These are phyloP conservation scores for Prinsepia uniflora DNA, from an alignment of 306 rosid genomes.

Conservation along the genomic window DNA sequence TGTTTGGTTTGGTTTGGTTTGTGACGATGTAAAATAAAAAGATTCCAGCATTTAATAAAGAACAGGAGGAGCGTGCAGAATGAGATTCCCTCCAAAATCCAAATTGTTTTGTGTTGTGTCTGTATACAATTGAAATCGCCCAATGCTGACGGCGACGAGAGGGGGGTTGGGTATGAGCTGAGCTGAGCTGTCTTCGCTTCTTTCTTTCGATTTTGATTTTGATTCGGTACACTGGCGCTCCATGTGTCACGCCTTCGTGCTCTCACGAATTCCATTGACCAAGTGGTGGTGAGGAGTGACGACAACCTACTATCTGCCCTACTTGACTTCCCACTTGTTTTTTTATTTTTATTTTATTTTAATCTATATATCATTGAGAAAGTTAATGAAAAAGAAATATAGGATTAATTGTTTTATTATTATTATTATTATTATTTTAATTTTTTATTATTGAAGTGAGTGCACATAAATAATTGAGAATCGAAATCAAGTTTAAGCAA, in stretches of 20 bases:
- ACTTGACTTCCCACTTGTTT: neutral
- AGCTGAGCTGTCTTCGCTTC: neutral
- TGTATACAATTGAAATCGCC: neutral
- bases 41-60: neutral
- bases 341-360: neutral
- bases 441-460: no score
- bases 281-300: conserved; percentile 12
- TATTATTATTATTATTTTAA: no score
- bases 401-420: no score
- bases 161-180: no score
- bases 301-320: conserved; percentile 14
- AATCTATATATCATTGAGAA: no score
- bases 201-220: neutral
- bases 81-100: conserved; percentile 7
- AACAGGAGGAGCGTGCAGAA: conserved; percentile 9
- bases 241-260: conserved; percentile 39
- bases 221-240: neutral
- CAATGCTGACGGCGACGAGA: no score
- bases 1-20: neutral
- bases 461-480: no score
- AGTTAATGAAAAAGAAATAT: no score
- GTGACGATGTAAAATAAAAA: neutral
- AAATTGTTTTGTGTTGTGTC: neutral
- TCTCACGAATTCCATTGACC: conserved; percentile 28
- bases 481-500: no score